Evolutionary conservation across 768 basidiomycete species (phyloP).

Genomic region (Mycena chlorophos): DNA sequence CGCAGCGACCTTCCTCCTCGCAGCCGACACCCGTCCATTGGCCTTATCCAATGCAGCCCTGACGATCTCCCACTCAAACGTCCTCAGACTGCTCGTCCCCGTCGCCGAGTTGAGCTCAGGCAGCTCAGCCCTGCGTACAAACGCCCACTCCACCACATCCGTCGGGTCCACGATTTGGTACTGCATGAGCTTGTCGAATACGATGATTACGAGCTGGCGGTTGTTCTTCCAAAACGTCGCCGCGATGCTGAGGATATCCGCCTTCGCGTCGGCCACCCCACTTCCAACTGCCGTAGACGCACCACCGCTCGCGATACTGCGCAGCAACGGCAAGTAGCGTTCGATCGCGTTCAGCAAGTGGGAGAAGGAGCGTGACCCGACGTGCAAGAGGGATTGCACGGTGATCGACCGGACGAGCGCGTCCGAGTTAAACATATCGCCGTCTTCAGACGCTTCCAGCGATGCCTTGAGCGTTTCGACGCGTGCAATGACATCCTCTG

Average conservation of each 20-base stretch:
- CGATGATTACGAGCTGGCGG: constrained; percentile 85
- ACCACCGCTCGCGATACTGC: constrained; percentile 56
- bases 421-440: constrained; percentile 60
- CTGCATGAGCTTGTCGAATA: constrained; percentile 97
- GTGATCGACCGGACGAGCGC: constrained; percentile 72
- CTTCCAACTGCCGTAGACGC: constrained; percentile 35
- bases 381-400: constrained; percentile 84
- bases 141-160: constrained; percentile 87
- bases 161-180: constrained; percentile 96
- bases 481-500: constrained; percentile 76
- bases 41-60: constrained; percentile 86
- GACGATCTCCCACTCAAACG: constrained; percentile 85
- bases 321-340: constrained; percentile 80
- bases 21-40: constrained; percentile 81
- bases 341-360: constrained; percentile 98
- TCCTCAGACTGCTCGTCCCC: constrained; percentile 46
- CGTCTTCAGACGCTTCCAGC: constrained; percentile 60
- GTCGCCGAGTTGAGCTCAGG: constrained; percentile 39
- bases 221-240: constrained; percentile 83
- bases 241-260: constrained; percentile 69
- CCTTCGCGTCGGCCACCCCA: constrained; percentile 58
- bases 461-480: constrained; percentile 69
- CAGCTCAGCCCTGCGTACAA: constrained; percentile 53
- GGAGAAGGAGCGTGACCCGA: constrained; percentile 94
- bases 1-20: constrained; percentile 68